A percentile compares a stretch with the other conserved stretches of the same genome.
phyloP scores from a whole-genome alignment of 2,329 filamentous ascomycete species.

The Fusarium begoniae region DNA sequence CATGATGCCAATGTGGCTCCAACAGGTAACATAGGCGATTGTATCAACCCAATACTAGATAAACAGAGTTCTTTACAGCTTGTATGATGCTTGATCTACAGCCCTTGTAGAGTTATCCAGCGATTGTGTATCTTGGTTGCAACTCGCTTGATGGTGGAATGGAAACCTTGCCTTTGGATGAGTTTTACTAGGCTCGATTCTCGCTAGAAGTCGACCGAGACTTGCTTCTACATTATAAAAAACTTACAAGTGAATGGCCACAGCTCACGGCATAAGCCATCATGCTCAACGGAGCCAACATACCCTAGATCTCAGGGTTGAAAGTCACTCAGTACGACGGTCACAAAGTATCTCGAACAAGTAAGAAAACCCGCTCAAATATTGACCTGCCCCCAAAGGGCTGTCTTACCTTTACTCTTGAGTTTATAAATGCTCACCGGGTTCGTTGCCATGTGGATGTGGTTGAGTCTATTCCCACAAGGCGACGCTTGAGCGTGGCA shows the following conservation, averaged over 20 bases:
- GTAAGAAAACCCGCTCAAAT: too few species aligned
- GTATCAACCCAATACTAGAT: not conserved
- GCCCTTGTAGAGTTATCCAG: too few species aligned
- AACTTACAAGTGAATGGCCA: not conserved
- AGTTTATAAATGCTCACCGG: too few species aligned
- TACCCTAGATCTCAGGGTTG: not conserved
- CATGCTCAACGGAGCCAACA: not conserved
- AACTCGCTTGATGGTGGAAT: not conserved
- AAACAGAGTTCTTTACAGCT: too few species aligned
- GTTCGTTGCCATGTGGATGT: too few species aligned
- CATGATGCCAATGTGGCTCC: not conserved
- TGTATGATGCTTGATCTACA: not conserved
- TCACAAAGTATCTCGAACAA: too few species aligned
- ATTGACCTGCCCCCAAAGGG: too few species aligned
- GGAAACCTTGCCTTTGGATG: not conserved
- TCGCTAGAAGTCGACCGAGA: not conserved
- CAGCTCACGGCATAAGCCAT: not conserved
- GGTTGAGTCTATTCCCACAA: too few species aligned
- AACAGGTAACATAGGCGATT: not conserved
- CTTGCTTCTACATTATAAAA: not conserved
- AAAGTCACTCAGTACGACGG: too few species aligned
- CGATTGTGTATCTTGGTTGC: fast-evolving
- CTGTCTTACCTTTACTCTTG: too few species aligned
- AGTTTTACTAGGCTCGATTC: not conserved
- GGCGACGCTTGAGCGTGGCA: too few species aligned